These are phyloP conservation scores for Lasiodiplodia theobromae DNA, from an alignment of 2,329 filamentous ascomycete species.

Conservation along the genomic window DNA sequence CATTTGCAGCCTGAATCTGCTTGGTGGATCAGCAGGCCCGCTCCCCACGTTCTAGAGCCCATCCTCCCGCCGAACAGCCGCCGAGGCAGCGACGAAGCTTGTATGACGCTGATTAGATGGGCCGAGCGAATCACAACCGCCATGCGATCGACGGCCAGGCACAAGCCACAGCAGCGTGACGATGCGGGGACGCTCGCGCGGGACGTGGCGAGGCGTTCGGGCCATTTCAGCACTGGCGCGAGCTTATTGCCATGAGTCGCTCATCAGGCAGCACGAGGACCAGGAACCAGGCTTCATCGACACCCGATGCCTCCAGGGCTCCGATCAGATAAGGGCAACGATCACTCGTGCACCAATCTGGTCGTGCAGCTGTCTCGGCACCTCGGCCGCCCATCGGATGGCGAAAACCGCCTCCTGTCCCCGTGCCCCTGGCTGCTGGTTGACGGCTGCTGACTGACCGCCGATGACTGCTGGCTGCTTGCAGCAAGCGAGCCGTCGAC, in stretches of 20 bases:
- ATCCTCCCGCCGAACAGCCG: background rate
- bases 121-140: conserved; percentile 7
- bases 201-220: conserved; percentile 31
- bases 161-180: conserved; percentile 28
- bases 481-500: too few species aligned
- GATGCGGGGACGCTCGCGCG: conserved; percentile 28
- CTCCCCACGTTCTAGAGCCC: conserved; percentile 9
- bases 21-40: conserved; percentile 21
- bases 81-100: conserved; percentile 11
- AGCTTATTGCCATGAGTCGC: conserved; percentile 30
- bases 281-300: conserved; percentile 30
- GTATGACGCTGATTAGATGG: conserved; percentile 22
- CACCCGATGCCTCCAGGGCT: conserved; percentile 22
- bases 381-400: conserved; percentile 9
- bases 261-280: conserved; percentile 26
- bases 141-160: conserved; percentile 19
- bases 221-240: conserved; percentile 28
- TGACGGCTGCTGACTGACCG: background rate
- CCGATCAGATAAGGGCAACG: conserved; percentile 18
- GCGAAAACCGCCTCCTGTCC: background rate
- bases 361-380: conserved; percentile 26
- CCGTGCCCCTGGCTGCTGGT: background rate
- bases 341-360: conserved; percentile 12
- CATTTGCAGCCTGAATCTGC: conserved; percentile 27
- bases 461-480: background rate